phyloP scores from a whole-genome alignment of 108 stramenopile species.

The Cylindrotheca fusiformis region DNA sequence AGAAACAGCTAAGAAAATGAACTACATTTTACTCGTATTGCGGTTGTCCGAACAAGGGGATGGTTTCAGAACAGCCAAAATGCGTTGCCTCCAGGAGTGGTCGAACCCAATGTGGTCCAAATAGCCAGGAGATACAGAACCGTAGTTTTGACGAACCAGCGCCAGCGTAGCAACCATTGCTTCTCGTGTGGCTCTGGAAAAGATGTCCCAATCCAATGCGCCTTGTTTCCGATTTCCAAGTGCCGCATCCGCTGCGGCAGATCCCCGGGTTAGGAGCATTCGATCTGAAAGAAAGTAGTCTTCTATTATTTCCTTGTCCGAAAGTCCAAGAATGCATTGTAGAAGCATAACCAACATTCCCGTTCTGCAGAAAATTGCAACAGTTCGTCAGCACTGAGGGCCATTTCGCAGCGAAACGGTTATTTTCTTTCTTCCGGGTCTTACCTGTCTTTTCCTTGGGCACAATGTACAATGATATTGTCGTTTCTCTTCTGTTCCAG shows the following conservation, averaged over 20 bases:
- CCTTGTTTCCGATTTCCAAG: constrained; percentile 10
- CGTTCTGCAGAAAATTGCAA: constrained; percentile 19
- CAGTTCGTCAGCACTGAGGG: no score
- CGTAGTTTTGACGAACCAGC: constrained; percentile 32
- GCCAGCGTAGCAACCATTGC: constrained; percentile 34
- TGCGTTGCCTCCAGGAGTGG: constrained; percentile 29
- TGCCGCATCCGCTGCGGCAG: constrained; percentile 12
- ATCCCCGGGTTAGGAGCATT: background rate
- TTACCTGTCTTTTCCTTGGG: constrained; percentile 50
- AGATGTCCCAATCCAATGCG: constrained; percentile 12
- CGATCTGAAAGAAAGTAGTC: constrained; percentile 31
- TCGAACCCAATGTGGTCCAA: constrained; percentile 46
- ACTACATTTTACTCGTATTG: no score
- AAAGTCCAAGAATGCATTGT: constrained; percentile 33
- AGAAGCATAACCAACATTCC: constrained; percentile 45
- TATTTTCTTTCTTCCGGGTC: no score
- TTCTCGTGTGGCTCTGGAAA: constrained; percentile 22
- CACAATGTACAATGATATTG: constrained; percentile 41
- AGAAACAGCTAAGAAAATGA: no score
- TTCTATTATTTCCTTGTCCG: constrained; percentile 32
- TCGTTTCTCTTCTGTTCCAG: constrained; percentile 20
- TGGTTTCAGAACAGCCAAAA: no score
- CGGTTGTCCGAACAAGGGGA: no score
- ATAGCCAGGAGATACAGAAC: constrained; percentile 30
- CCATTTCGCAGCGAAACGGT: no score